These are phyloP conservation scores for Cymbidium sinense DNA, from an alignment of 106 monocot species.

Conservation along the genomic window DNA sequence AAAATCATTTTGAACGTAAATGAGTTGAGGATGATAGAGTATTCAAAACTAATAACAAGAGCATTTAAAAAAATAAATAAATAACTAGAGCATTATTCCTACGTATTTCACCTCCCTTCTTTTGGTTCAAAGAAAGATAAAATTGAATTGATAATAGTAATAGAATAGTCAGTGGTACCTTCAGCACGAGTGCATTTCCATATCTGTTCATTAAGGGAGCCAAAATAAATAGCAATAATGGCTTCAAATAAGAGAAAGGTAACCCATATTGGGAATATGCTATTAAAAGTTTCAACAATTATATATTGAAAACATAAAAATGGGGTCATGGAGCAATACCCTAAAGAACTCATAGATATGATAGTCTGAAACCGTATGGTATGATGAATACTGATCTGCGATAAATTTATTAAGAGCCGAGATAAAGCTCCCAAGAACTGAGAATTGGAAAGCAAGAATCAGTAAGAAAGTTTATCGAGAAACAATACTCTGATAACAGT, in stretches of 20 bases:
- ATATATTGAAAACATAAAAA: background rate
- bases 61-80: no score
- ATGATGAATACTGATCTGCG: conserved; percentile 67
- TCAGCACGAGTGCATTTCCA: conserved; percentile 89
- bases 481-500: background rate
- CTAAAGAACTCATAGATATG: conserved; percentile 92
- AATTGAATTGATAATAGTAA: background rate
- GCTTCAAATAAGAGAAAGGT: background rate
- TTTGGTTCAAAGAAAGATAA: background rate
- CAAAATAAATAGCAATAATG: conserved; percentile 3
- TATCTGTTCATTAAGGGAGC: conserved; percentile 41
- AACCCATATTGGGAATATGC: background rate
- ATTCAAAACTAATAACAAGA: background rate
- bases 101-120: background rate
- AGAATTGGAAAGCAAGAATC: conserved; percentile 1
- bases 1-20: background rate
- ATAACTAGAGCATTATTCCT: background rate
- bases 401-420: conserved; percentile 88
- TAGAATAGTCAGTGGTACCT: conserved; percentile 36
- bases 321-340: conserved; percentile 26
- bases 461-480: background rate
- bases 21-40: background rate
- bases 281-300: background rate
- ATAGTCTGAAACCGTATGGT: conserved; percentile 83
- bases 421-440: conserved; percentile 95